These are phyloP conservation scores for Phytophthora pluvialis DNA, from an alignment of 352 stramenopile genomes.

Conservation along the genomic window DNA sequence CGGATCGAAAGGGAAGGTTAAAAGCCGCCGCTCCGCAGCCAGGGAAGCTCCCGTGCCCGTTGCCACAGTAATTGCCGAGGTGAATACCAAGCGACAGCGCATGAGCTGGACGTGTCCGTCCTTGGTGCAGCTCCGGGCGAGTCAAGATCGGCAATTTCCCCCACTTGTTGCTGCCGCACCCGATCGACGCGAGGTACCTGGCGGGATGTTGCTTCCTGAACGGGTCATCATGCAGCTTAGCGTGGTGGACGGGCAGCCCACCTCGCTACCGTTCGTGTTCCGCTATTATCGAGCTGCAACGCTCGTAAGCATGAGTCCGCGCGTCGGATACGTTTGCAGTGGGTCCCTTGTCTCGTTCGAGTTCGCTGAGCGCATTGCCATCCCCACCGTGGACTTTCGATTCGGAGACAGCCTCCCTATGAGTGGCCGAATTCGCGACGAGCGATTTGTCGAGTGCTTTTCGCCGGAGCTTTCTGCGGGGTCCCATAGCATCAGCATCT, in stretches of 20 bases:
- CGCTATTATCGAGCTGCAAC: conserved; percentile 60
- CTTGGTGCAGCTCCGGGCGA: conserved; percentile 29
- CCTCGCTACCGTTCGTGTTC: conserved; percentile 57
- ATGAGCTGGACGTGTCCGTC: conserved; percentile 61
- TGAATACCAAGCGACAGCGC: conserved; percentile 52
- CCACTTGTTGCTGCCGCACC: conserved; percentile 21
- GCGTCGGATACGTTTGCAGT: conserved; percentile 65
- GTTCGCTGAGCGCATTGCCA: conserved; percentile 63
- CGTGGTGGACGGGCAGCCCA: conserved; percentile 56
- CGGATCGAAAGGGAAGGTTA: conserved; percentile 12
- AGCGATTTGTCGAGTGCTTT: conserved; percentile 67
- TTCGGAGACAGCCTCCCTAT: conserved; percentile 51
- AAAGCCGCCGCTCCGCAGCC: conserved; percentile 7
- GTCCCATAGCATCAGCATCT: conserved; percentile 53
- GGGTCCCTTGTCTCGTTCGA: conserved; percentile 72
- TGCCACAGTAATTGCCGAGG: conserved; percentile 37
- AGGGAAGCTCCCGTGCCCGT: conserved; percentile 21
- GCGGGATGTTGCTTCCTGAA: conserved; percentile 53
- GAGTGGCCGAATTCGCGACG: conserved; percentile 43
- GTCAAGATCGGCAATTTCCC: conserved; percentile 23
- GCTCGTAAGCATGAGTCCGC: conserved; percentile 59
- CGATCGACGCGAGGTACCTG: neutral
- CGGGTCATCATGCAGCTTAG: conserved; percentile 64
- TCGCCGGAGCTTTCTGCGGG: conserved; percentile 59
- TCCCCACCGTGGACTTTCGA: conserved; percentile 63